A percentile compares a stretch with the other conserved stretches of the same genome.
These are phyloP conservation scores for Rhodotorula sphaerocarpa DNA, from an alignment of 768 basidiomycete genomes.

Conservation along the genomic window DNA sequence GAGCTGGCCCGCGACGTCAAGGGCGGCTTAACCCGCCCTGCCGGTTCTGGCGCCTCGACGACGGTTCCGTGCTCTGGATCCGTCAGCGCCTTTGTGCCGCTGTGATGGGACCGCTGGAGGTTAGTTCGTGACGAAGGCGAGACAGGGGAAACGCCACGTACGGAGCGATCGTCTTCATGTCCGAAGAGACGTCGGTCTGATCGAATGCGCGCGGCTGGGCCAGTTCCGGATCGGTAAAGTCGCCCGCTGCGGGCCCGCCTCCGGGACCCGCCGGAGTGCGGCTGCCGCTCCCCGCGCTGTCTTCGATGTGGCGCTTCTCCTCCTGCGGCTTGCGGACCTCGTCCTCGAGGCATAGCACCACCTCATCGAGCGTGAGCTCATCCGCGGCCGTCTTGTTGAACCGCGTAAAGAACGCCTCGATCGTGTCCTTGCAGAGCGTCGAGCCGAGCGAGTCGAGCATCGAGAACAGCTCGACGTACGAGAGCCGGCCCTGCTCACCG, in stretches of 20 bases:
- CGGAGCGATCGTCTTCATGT: slow-evolving; percentile 26
- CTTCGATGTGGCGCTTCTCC: slow-evolving; percentile 62
- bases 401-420: slow-evolving; percentile 71
- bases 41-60: slow-evolving; percentile 13
- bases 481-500: slow-evolving; percentile 66
- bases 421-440: slow-evolving; percentile 68
- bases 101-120: not conserved
- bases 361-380: slow-evolving; percentile 69
- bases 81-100: slow-evolving; percentile 22
- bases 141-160: slow-evolving; percentile 7
- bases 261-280: slow-evolving; percentile 3
- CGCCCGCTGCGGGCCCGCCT: slow-evolving; percentile 23
- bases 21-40: slow-evolving; percentile 2
- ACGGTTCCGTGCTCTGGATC: slow-evolving; percentile 17
- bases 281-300: slow-evolving; percentile 8
- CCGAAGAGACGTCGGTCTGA: slow-evolving; percentile 14
- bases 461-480: slow-evolving; percentile 76
- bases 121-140: not conserved
- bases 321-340: slow-evolving; percentile 65
- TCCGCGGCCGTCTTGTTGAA: slow-evolving; percentile 60
- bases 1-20: not conserved
- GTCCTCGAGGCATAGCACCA: slow-evolving; percentile 72
- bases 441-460: slow-evolving; percentile 97
- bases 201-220: slow-evolving; percentile 4
- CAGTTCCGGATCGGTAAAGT: not conserved